A percentile compares a stretch with the other conserved stretches of the same genome.
These are phyloP conservation scores for Lachnellula arida DNA, from an alignment of 2,329 filamentous ascomycete species.

Conservation along the genomic window DNA sequence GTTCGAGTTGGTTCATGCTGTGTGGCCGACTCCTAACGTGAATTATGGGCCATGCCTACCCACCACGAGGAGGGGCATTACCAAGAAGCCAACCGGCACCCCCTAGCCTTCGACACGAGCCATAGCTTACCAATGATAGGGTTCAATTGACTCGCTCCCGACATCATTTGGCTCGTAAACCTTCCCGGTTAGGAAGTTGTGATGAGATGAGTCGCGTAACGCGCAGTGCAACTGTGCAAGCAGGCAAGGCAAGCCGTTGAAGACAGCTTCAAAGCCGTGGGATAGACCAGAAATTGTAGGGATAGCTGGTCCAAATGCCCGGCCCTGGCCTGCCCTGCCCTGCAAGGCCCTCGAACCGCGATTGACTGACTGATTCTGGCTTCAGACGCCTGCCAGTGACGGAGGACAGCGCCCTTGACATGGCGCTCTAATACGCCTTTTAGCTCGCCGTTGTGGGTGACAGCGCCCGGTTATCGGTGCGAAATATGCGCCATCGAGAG, in stretches of 20 bases:
- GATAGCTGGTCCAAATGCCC: background rate
- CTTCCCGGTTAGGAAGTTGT: conserved; percentile 6
- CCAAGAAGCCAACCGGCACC: conserved; percentile 1
- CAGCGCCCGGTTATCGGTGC: conserved; percentile 26
- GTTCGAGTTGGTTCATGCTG: background rate
- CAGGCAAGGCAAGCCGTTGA: background rate
- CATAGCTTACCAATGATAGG: background rate
- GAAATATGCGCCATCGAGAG: conserved; percentile 14
- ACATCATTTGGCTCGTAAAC: background rate
- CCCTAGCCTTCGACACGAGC: background rate
- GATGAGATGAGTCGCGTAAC: conserved; percentile 3
- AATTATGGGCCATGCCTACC: background rate
- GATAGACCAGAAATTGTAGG: background rate
- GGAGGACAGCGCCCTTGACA: conserved; percentile 1
- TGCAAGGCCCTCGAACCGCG: conserved; percentile 1
- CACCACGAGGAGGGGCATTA: background rate
- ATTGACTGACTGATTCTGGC: background rate
- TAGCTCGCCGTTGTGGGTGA: conserved; percentile 15
- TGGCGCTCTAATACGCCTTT: background rate
- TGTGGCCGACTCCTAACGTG: background rate
- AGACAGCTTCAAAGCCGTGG: background rate
- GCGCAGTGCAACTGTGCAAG: background rate
- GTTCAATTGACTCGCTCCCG: background rate
- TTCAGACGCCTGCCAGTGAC: background rate
- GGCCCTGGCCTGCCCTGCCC: background rate